Evolutionary conservation across 345 rosid species (phyloP).

Genomic region (Citrus mangshanensis): DNA sequence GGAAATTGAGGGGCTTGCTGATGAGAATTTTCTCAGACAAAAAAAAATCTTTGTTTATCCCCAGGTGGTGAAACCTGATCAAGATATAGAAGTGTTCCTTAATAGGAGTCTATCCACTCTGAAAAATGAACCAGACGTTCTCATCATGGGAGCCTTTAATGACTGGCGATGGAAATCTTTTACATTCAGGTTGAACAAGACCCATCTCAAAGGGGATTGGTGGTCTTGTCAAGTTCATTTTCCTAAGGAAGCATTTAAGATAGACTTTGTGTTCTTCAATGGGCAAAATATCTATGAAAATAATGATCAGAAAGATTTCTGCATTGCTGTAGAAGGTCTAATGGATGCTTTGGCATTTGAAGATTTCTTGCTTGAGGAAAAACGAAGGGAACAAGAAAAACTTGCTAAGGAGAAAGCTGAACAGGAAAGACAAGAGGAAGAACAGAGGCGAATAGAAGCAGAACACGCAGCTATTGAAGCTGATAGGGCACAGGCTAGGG

Average conservation of each 20-base stretch:
- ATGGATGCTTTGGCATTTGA: conserved; percentile 73
- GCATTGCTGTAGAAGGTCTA: conserved; percentile 65
- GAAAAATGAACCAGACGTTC: conserved; percentile 52
- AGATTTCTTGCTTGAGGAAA: conserved; percentile 83
- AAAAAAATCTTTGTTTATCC: conserved; percentile 73
- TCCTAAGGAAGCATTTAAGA: conserved; percentile 85
- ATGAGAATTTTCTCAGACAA: conserved; percentile 41
- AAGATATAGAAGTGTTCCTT: conserved; percentile 74
- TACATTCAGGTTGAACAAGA: conserved; percentile 58
- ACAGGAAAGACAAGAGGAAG: conserved; percentile 71
- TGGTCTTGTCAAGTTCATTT: conserved; percentile 78
- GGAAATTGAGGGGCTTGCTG: conserved; percentile 63
- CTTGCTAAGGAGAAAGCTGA: conserved; percentile 79
- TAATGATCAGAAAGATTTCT: conserved; percentile 66
- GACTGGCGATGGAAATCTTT: conserved; percentile 93
- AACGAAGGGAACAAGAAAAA: conserved; percentile 66
- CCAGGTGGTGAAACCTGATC: conserved; percentile 44
- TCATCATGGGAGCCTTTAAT: conserved; percentile 89
- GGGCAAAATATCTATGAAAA: conserved; percentile 76
- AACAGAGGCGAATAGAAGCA: conserved; percentile 65
- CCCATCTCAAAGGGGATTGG: conserved; percentile 72
- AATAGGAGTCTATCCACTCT: conserved; percentile 61
- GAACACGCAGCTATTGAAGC: conserved; percentile 74
- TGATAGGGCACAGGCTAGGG: conserved; percentile 67
- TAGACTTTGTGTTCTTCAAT: conserved; percentile 87